Conservation (phyloP, 164 flowering plant species). For the Stephania japonica region DNA sequence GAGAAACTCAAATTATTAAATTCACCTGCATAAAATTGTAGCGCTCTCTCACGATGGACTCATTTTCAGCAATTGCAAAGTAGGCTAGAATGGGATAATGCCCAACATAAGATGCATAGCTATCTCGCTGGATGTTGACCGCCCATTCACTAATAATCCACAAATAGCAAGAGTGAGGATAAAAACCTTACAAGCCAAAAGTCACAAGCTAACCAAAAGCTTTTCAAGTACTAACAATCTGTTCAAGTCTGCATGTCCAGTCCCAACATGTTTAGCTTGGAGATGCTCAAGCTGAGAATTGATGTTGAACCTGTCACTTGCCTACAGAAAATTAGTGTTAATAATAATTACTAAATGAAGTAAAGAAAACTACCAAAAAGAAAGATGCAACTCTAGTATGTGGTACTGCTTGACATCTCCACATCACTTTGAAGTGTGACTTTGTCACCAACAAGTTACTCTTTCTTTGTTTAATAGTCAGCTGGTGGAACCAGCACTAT, state of each 20-base stretch:
- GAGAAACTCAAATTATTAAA: background rate
- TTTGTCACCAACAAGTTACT: too few relatives aligned
- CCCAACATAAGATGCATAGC: slow-evolving; percentile 91
- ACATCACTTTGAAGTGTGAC: too few relatives aligned
- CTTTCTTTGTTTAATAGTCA: too few relatives aligned
- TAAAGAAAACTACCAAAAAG: too few relatives aligned
- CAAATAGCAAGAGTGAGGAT: slow-evolving; percentile 2
- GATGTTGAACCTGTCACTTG: slow-evolving; percentile 95
- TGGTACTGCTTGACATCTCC: too few relatives aligned
- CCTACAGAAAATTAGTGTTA: slow-evolving; percentile 37
- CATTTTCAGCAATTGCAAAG: slow-evolving; percentile 92
- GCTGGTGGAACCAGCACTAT: too few relatives aligned
- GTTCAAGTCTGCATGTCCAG: slow-evolving; percentile 92
- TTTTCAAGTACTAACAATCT: slow-evolving; percentile 56
- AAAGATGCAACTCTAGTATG: too few relatives aligned
- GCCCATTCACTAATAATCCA: slow-evolving; percentile 83
- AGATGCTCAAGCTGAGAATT: slow-evolving; percentile 99
- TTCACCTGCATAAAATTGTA: slow-evolving; percentile 97
- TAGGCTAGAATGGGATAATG: slow-evolving; percentile 81
- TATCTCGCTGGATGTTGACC: slow-evolving; percentile 93
- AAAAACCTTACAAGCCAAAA: background rate
- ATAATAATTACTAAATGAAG: background rate
- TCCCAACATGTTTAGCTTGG: slow-evolving; percentile 96
- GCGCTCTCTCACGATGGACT: slow-evolving; percentile 93
- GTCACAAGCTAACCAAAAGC: background rate